Evolutionary conservation across 345 rosid genomes (phyloP), one percentile per base, ranked within the genome.

Genomic region (Sonneratia alba): DNA sequence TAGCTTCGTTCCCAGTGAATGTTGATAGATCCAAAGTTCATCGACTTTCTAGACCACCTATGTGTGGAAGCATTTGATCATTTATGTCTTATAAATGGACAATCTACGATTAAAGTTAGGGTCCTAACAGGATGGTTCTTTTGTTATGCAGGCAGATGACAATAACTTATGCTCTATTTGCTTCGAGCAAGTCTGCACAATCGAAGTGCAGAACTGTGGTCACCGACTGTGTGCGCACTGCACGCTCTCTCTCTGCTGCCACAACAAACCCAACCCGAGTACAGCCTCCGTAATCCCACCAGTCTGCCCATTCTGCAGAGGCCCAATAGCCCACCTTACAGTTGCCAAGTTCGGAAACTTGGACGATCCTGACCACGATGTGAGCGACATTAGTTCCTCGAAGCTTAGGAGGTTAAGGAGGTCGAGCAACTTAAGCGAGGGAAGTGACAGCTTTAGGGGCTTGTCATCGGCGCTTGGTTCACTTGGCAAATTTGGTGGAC

Each of bases 211-310:
- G 73, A 82, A 79, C 76, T 95, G 99, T 19, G 93, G 98, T 57
- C 99, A 95, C 78, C 99, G 90, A 79, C 89, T 95, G 98, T 95
- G 99, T 74, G 99, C 99, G 51, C 94, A 87, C 63, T 95, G 99
- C 87, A 92, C 94, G 0, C 84, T 95, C n/a, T 92, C 98, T 63
- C 85, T 95, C 14, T 95, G 99, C 75, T 95, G 99, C 80, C 94
- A 95, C 79, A 92, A 90, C 85, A 95, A 95, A 77, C 99, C 99
- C 0, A 90, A 92, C 86, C 99, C 99, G 21, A 84, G 96, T 32
- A 92, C 91, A 0, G 83, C 90, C 19, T 74, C 83, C 66, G 56
- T 89, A 36, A 86, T 67, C 6, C 94, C 97, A 70, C 98, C 98
- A 0, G 97, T 88, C 6, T 96, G 99, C 73, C 99, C 99, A 3